phyloP scores from a whole-genome alignment of 176 grass and related monocot genomes.

The Eremochloa ophiuroides region DNA sequence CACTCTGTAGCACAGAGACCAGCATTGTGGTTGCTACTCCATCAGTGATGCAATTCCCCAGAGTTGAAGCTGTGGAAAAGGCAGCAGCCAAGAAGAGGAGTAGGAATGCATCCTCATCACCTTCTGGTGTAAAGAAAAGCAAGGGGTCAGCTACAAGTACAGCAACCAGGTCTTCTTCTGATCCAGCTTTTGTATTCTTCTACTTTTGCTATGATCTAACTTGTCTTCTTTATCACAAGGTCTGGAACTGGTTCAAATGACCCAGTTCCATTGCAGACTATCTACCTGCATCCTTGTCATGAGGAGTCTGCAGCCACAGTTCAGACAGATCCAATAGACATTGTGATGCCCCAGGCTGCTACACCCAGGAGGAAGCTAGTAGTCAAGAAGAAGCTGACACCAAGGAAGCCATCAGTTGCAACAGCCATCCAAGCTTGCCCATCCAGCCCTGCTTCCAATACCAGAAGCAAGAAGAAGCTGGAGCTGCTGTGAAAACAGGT shows the following conservation, averaged over 20 bases:
- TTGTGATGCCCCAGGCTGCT: too few species aligned
- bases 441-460: too few species aligned
- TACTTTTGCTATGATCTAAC: too few species aligned
- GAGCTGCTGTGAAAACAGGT: too few species aligned
- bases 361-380: too few species aligned
- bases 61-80: not conserved
- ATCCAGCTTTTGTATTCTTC: rapidly evolving
- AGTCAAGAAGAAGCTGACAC: too few species aligned
- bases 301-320: too few species aligned
- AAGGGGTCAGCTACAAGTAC: not conserved
- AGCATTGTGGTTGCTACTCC: not conserved
- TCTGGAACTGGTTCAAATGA: not conserved
- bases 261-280: not conserved
- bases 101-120: not conserved
- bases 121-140: not conserved
- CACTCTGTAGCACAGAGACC: not conserved
- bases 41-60: not conserved
- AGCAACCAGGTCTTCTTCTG: not conserved
- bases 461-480: too few species aligned
- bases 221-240: not conserved
- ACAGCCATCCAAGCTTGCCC: too few species aligned
- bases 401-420: too few species aligned
- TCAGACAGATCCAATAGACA: too few species aligned
- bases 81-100: not conserved
- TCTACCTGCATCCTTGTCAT: too few species aligned